Evolutionary conservation across 306 rosid genomes (phyloP).

Genomic region (Dicorynia guianensis): DNA sequence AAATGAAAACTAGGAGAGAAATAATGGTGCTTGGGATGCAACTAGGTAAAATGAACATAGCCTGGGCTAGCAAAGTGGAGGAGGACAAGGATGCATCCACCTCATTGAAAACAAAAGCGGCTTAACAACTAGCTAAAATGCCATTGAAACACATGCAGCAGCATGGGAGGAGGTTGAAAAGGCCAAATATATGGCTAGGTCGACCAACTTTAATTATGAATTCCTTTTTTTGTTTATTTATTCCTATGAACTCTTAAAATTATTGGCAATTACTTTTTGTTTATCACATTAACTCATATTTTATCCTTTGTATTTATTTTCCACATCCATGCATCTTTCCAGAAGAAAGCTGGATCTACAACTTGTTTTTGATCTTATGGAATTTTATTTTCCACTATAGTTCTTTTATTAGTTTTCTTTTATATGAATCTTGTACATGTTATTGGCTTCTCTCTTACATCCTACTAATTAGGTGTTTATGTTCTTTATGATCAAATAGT

Average conservation of each 20-base stretch:
- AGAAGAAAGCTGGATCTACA: background rate
- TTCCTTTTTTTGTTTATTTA: too few species aligned
- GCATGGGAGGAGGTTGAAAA: slow-evolving; percentile 98
- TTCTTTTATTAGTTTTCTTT: slow-evolving; percentile 9
- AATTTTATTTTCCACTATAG: slow-evolving; percentile 7
- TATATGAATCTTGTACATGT: background rate
- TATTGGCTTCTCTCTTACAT: background rate
- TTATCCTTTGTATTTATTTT: too few species aligned
- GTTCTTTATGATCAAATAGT: slow-evolving; percentile 4
- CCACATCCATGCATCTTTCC: slow-evolving; percentile 23
- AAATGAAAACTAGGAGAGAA: slow-evolving; percentile 90
- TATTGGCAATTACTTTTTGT: too few species aligned
- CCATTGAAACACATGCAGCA: slow-evolving; percentile 80
- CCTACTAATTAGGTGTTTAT: background rate
- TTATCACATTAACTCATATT: too few species aligned
- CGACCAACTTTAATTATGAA: slow-evolving; percentile 17
- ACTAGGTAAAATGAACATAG: slow-evolving; percentile 90
- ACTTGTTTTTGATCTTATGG: background rate
- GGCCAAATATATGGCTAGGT: slow-evolving; percentile 95
- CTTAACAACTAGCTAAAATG: slow-evolving; percentile 53
- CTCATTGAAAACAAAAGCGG: slow-evolving; percentile 60
- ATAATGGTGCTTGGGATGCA: slow-evolving; percentile 92
- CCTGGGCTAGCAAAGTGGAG: slow-evolving; percentile 98
- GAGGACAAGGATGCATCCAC: slow-evolving; percentile 90
- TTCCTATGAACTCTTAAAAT: too few species aligned